Evolutionary conservation across 331 rosid genomes (phyloP).

Genomic region (Arachis monticola): DNA sequence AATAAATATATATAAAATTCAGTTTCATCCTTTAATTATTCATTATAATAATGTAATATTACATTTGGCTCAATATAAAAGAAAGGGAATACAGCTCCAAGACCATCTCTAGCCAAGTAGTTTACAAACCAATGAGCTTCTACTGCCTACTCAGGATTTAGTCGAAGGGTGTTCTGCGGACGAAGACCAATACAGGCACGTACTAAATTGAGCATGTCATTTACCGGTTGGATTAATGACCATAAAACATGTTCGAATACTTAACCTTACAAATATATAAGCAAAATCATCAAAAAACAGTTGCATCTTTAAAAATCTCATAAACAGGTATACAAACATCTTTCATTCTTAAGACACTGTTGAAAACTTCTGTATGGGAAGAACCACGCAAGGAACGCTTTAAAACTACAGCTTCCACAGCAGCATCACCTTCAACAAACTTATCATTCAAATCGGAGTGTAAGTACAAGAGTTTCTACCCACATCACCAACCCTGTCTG

Average conservation of each 20-base stretch:
- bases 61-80: too few relatives aligned
- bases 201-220: conserved; percentile 58
- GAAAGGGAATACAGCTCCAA: too few relatives aligned
- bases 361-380: conserved; percentile 48
- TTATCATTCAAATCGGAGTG: conserved; percentile 81
- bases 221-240: conserved; percentile 60
- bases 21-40: too few relatives aligned
- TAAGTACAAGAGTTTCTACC: conserved; percentile 83
- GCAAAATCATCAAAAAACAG: conserved; percentile 24
- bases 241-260: conserved; percentile 36
- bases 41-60: too few relatives aligned
- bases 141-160: conserved; percentile 83
- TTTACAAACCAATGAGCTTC: conserved; percentile 90
- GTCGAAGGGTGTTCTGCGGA: conserved; percentile 96
- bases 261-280: conserved; percentile 28
- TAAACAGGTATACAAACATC: conserved; percentile 64
- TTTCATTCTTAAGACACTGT: conserved; percentile 49
- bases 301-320: conserved; percentile 20
- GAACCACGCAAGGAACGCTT: conserved; percentile 49
- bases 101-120: conserved; percentile 61
- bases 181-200: conserved; percentile 88
- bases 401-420: conserved; percentile 62
- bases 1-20: too few relatives aligned
- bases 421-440: conserved; percentile 77
- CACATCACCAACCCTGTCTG: conserved; percentile 96